Conservation (phyloP, 2,329 filamentous ascomycete species). For the Erysiphe neolycopersici region DNA sequence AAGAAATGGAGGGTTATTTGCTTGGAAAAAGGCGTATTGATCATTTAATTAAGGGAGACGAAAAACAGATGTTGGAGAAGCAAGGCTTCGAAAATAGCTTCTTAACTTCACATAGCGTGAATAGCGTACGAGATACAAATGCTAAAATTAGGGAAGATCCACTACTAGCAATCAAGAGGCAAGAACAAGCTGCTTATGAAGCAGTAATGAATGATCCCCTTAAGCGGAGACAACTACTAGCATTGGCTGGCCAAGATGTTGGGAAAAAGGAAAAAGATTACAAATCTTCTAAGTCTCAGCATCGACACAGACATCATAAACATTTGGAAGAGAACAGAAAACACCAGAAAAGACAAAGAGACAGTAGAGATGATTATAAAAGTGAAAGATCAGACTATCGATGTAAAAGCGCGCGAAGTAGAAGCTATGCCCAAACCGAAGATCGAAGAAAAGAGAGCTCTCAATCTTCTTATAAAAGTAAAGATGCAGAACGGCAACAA, state of each 20-base stretch:
- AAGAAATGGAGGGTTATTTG: conserved; percentile 84
- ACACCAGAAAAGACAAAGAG: conserved; percentile 18
- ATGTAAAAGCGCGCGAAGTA: conserved; percentile 18
- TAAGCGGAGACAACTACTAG: conserved; percentile 38
- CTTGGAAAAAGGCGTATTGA: conserved; percentile 85
- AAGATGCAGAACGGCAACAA: conserved; percentile 31
- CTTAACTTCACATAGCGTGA: conserved; percentile 39
- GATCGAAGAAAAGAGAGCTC: too few species aligned
- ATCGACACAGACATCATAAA: conserved; percentile 16
- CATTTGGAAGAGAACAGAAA: conserved; percentile 16
- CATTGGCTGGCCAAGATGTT: conserved; percentile 29
- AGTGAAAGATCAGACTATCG: conserved; percentile 14
- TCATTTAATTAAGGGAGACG: conserved; percentile 55
- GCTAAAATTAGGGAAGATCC: conserved; percentile 78
- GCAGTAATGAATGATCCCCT: conserved; percentile 55
- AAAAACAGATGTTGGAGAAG: conserved; percentile 60
- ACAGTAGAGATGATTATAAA: conserved; percentile 16
- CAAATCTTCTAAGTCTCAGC: conserved; percentile 17
- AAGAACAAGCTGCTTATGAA: conserved; percentile 61
- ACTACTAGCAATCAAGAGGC: conserved; percentile 72
- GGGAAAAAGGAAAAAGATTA: conserved; percentile 17
- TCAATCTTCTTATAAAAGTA: conserved; percentile 11
- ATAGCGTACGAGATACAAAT: conserved; percentile 53
- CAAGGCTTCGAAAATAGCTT: conserved; percentile 31
- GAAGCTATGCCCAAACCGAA: conserved; percentile 2